A percentile compares a stretch with the other conserved stretches of the same genome.
Conservation (phyloP, 2,329 filamentous ascomycete genomes). For the Phaeosphaeria sp. region DNA sequence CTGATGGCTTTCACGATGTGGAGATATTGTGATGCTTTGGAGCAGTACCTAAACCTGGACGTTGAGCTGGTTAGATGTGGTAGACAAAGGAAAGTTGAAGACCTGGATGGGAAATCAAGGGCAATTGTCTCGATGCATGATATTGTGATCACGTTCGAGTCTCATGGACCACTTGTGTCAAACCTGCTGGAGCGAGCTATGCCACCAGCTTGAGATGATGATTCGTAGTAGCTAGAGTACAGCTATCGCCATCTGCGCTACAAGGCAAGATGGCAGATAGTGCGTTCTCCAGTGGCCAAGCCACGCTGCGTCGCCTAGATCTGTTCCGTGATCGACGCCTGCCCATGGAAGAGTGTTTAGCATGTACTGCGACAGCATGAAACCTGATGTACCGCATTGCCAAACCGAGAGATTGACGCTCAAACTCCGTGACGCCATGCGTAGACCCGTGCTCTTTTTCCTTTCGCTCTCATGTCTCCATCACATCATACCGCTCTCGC, state of each 20-base stretch:
- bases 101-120: conserved; percentile 29
- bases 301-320: conserved; percentile 14
- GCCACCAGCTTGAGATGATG: conserved; percentile 28
- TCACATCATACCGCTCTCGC: conserved; percentile 41
- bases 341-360: conserved; percentile 30
- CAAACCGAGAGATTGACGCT: conserved; percentile 14
- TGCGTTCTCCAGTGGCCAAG: conserved; percentile 42
- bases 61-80: conserved; percentile 22
- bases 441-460: conserved; percentile 17
- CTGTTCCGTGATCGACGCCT: conserved; percentile 19
- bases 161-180: conserved; percentile 39
- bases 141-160: conserved; percentile 48
- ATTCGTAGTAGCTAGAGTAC: conserved; percentile 45
- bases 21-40: conserved; percentile 7
- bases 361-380: conserved; percentile 18
- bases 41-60: conserved; percentile 21
- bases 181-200: conserved; percentile 37
- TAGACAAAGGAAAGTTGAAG: conserved; percentile 12
- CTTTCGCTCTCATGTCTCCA: conserved; percentile 4
- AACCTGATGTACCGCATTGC: conserved; percentile 37
- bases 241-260: conserved; percentile 45
- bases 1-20: conserved; percentile 26
- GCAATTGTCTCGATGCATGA: conserved; percentile 48
- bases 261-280: conserved; percentile 45
- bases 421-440: conserved; percentile 28